phyloP scores from a whole-genome alignment of 106 monocot species.

The Dioscorea zingiberensis region DNA sequence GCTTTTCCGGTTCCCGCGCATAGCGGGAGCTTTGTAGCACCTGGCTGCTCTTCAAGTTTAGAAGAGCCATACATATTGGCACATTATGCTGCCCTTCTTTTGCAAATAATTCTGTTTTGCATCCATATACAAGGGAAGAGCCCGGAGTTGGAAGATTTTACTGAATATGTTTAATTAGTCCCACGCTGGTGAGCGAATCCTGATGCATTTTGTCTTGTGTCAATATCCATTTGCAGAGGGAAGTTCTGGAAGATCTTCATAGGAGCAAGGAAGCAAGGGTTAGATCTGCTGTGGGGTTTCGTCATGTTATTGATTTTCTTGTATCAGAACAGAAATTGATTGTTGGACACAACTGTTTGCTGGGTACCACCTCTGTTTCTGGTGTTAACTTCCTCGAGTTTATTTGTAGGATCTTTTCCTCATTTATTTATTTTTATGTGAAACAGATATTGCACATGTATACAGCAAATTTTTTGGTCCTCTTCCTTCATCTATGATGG shows the following conservation, averaged over 20 bases:
- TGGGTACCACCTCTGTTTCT: slow-evolving; percentile 37
- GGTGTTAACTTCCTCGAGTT: background rate
- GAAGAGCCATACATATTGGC: no score
- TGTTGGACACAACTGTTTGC: slow-evolving; percentile 91
- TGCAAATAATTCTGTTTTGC: no score
- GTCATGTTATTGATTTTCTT: slow-evolving; percentile 91
- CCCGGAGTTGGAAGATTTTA: no score
- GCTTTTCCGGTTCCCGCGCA: no score
- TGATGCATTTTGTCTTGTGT: background rate
- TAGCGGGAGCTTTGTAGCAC: no score
- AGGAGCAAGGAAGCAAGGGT: slow-evolving; percentile 36
- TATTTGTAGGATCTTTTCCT: slow-evolving; percentile 14
- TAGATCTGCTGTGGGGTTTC: slow-evolving; percentile 74
- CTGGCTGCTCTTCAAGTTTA: no score
- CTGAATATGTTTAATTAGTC: no score
- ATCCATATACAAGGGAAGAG: no score
- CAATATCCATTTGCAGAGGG: slow-evolving; percentile 35
- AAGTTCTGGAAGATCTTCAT: slow-evolving; percentile 50
- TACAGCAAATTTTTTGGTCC: slow-evolving; percentile 75
- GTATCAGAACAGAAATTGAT: slow-evolving; percentile 69
- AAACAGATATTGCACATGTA: slow-evolving; percentile 84
- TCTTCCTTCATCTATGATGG: slow-evolving; percentile 66
- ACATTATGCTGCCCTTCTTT: no score
- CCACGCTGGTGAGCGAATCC: no score
- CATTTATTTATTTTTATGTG: slow-evolving; percentile 10